A percentile compares a stretch with the other conserved stretches of the same genome.
Conservation (phyloP, 2,329 filamentous ascomycete genomes). For the Eutypa lata region DNA sequence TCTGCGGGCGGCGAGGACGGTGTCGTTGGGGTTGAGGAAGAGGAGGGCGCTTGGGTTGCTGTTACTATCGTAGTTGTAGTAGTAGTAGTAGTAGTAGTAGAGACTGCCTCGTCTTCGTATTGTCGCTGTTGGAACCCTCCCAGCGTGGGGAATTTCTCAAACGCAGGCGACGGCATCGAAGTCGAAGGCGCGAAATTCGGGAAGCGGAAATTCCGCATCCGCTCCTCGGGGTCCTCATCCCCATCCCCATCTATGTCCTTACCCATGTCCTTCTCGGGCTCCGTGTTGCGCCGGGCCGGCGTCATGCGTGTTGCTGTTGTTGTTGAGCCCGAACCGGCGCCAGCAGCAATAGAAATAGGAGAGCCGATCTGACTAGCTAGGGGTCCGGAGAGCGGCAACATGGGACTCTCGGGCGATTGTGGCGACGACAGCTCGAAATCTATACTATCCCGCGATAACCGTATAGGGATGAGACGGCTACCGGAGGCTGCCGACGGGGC, state of each 20-base stretch:
- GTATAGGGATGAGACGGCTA: slow-evolving; percentile 1
- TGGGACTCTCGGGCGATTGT: slow-evolving; percentile 21
- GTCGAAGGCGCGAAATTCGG: background rate
- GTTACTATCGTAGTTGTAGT: too few species aligned
- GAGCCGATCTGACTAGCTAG: slow-evolving; percentile 11
- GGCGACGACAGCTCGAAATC: slow-evolving; percentile 17
- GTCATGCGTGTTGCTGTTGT: background rate
- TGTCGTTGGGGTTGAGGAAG: background rate
- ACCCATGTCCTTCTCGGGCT: background rate
- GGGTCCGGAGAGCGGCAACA: slow-evolving; percentile 24
- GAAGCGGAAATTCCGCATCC: background rate
- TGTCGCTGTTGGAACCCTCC: background rate
- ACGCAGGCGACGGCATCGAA: background rate
- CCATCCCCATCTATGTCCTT: too few species aligned
- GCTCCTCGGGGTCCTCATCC: background rate
- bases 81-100: too few species aligned
- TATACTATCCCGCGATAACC: slow-evolving; percentile 6
- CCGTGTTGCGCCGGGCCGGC: background rate
- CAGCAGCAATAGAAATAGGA: too few species aligned
- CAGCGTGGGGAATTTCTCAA: background rate
- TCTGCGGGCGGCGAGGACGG: background rate
- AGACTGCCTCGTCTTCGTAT: too few species aligned
- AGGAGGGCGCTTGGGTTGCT: background rate
- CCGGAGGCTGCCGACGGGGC: too few species aligned
- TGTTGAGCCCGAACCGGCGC: too few species aligned